Evolutionary conservation across 495 filamentous ascomycete genomes (phyloP).

Genomic region (Hypomontagnella submonticulosa): DNA sequence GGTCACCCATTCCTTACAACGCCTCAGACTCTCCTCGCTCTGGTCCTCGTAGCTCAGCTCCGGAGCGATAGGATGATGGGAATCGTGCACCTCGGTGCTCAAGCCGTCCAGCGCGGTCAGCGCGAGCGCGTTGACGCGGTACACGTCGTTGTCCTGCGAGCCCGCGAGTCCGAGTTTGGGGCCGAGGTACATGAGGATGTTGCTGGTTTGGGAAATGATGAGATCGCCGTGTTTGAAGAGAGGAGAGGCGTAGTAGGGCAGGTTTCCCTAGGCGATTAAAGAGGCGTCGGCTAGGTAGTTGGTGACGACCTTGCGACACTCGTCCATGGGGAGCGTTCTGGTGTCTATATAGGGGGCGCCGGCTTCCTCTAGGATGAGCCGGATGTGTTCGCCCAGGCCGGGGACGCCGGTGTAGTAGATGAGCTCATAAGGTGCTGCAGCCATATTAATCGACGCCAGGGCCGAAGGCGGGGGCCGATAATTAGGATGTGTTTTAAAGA

Average conservation of each 20-base stretch:
- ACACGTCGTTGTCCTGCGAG: slow-evolving; percentile 37
- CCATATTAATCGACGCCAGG: not conserved
- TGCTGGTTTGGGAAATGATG: slow-evolving; percentile 60
- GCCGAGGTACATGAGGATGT: slow-evolving; percentile 65
- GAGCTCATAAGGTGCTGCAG: slow-evolving; percentile 54
- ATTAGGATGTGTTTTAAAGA: too few species aligned
- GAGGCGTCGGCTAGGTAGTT: slow-evolving; percentile 6
- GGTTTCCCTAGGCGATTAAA: slow-evolving; percentile 46
- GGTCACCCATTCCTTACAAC: too few species aligned
- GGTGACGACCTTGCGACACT: slow-evolving; percentile 14
- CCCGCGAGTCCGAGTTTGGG: slow-evolving; percentile 54
- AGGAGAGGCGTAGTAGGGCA: slow-evolving; percentile 62
- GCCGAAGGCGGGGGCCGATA: too few species aligned
- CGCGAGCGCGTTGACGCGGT: slow-evolving; percentile 50
- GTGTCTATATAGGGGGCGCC: slow-evolving; percentile 15
- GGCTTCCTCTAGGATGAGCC: slow-evolving; percentile 67
- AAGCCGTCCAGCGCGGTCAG: slow-evolving; percentile 57
- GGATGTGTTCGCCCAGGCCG: slow-evolving; percentile 67
- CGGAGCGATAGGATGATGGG: not conserved
- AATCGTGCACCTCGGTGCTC: slow-evolving; percentile 24
- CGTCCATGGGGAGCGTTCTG: not conserved
- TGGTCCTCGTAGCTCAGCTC: too few species aligned
- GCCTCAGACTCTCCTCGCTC: too few species aligned
- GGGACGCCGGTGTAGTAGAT: slow-evolving; percentile 66
- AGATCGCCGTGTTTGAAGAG: slow-evolving; percentile 58